Percentiles rank a stretch among this genome's conserved stretches.
Evolutionary conservation across 139 green algal genomes (phyloP).

Genomic region (Closterium sp.): DNA sequence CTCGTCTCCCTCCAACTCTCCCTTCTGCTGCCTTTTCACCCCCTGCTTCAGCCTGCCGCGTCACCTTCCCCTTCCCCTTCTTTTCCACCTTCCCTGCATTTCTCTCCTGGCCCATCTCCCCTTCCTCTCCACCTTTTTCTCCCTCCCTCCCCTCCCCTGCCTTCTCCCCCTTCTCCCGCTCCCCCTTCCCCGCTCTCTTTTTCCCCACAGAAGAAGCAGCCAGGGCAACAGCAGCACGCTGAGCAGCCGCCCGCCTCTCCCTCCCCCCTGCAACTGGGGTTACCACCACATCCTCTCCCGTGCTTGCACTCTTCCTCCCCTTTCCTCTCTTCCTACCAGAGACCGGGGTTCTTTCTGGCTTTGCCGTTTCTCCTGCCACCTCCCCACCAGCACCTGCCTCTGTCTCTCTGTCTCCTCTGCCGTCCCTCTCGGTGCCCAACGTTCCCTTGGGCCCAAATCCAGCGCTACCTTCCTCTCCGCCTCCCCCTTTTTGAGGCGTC

Average conservation of each 20-base stretch:
- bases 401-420: neutral
- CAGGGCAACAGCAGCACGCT: neutral
- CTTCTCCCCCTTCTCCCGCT: neutral
- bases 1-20: no score
- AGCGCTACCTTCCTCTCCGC: neutral
- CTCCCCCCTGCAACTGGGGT: neutral
- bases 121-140: neutral
- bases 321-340: neutral
- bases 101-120: no score
- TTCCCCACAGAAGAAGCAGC: neutral
- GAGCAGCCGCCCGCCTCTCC: neutral
- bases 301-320: neutral
- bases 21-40: no score
- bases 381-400: neutral
- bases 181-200: neutral
- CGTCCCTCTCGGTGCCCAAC: neutral
- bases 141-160: neutral
- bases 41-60: no score
- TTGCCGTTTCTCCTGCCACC: neutral
- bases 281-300: neutral
- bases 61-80: neutral
- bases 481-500: no score
- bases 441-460: neutral
- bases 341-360: neutral
- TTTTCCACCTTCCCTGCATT: neutral